Evolutionary conservation across 106 monocot genomes (phyloP).

Genomic region (Ottelia alismoides): DNA sequence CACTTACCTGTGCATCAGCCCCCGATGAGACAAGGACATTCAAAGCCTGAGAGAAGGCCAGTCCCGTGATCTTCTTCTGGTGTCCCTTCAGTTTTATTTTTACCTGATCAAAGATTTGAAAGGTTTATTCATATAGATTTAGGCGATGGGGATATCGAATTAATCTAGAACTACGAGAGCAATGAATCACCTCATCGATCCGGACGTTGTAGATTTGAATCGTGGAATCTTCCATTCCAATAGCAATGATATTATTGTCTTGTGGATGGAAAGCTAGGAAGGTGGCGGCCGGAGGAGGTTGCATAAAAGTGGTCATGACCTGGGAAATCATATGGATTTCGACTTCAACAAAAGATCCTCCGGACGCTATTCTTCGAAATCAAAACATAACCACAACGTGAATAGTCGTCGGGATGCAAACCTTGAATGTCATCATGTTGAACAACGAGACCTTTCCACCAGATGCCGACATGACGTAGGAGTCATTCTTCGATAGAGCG

Average conservation of each 20-base stretch:
- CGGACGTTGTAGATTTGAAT: conserved; percentile 96
- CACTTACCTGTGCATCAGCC: conserved; percentile 87
- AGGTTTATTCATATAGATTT: neutral
- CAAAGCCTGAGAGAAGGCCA: conserved; percentile 83
- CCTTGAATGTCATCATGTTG: conserved; percentile 89
- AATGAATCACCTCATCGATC: conserved; percentile 60
- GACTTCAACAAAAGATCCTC: neutral
- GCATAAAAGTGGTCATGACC: conserved; percentile 96
- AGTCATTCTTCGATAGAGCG: conserved; percentile 90
- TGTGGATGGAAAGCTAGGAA: conserved; percentile 83
- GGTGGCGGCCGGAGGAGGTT: conserved; percentile 89
- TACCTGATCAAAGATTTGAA: conserved; percentile 24
- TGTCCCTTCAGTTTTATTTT: conserved; percentile 95
- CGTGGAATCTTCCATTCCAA: conserved; percentile 94
- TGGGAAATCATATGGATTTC: conserved; percentile 6
- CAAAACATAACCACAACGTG: neutral
- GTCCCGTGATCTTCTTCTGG: conserved; percentile 70
- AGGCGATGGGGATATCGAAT: neutral
- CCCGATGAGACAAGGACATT: conserved; percentile 89
- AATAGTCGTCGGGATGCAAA: neutral
- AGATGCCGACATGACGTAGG: conserved; percentile 97
- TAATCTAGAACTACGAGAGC: neutral
- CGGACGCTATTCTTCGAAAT: neutral
- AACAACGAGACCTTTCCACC: conserved; percentile 89
- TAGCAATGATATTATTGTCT: conserved; percentile 91